Evolutionary conservation across 768 basidiomycete genomes (phyloP).

Genomic region (Pisolithus marmoratus): DNA sequence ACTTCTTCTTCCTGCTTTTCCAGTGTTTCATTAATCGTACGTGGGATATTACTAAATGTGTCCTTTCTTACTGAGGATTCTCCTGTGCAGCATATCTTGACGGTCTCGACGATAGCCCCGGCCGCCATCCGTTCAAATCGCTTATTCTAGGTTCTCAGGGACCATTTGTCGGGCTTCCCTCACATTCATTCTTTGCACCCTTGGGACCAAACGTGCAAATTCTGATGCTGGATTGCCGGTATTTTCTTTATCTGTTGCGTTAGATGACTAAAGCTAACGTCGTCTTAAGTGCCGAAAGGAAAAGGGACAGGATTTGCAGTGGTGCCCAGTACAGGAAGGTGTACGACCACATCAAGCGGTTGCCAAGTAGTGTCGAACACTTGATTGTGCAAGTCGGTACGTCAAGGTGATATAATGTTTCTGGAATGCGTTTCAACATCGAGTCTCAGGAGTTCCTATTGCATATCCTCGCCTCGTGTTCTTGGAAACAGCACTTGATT

Average conservation of each 20-base stretch:
- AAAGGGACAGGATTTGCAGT: constrained; percentile 77
- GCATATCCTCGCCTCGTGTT: constrained; percentile 95
- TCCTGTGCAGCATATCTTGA: constrained; percentile 41
- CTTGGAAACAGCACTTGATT: constrained; percentile 71
- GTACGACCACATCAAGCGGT: constrained; percentile 52
- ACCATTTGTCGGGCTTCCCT: constrained; percentile 71
- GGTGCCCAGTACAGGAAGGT: constrained; percentile 63
- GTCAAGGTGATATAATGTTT: not conserved
- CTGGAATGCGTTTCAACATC: not conserved
- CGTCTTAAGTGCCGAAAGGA: constrained; percentile 70
- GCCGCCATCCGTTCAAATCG: constrained; percentile 62
- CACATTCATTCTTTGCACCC: constrained; percentile 77
- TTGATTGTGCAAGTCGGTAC: constrained; percentile 76
- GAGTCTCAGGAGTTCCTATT: constrained; percentile 58
- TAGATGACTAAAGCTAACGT: not conserved
- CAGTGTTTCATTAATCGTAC: constrained; percentile 84
- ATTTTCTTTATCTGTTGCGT: constrained; percentile 14
- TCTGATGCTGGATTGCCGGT: constrained; percentile 81
- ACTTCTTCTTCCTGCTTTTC: constrained; percentile 92
- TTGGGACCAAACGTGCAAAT: constrained; percentile 75
- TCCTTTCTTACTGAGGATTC: constrained; percentile 3
- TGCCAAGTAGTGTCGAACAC: constrained; percentile 73
- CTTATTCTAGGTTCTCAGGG: constrained; percentile 72
- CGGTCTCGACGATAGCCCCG: constrained; percentile 57
- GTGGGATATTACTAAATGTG: constrained; percentile 12